phyloP scores from a whole-genome alignment of 1,139 yeast genomes.

The Candida pseudoviswanathii region DNA sequence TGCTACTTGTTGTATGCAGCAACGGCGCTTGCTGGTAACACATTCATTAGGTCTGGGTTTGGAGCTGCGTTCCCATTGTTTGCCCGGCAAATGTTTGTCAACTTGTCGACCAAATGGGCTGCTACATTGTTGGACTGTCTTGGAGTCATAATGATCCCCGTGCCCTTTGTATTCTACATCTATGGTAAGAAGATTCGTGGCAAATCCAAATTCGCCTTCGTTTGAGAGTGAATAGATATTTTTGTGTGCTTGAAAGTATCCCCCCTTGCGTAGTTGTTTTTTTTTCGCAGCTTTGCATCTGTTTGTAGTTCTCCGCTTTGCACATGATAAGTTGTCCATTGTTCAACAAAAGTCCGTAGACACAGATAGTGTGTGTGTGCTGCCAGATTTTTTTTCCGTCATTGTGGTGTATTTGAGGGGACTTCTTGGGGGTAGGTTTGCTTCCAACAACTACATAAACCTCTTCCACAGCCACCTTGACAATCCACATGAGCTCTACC shows the following conservation, averaged over 20 bases:
- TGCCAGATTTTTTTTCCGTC: no score
- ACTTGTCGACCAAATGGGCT: conserved; percentile 82
- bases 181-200: conserved; percentile 66
- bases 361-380: no score
- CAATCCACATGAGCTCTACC: background rate
- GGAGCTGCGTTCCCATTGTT: conserved; percentile 55
- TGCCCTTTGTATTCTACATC: conserved; percentile 70
- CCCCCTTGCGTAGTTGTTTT: no score
- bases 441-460: no score
- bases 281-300: no score
- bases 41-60: conserved; percentile 67
- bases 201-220: conserved; percentile 65
- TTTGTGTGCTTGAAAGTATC: no score
- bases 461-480: no score
- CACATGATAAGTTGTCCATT: no score
- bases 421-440: no score
- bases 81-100: conserved; percentile 68
- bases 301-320: no score
- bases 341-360: no score
- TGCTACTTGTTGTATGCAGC: conserved; percentile 80
- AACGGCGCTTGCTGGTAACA: conserved; percentile 87
- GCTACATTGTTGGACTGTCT: conserved; percentile 74
- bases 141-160: conserved; percentile 63
- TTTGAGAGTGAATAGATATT: background rate
- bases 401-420: no score